A percentile compares a stretch with the other conserved stretches of the same genome.
Conservation (phyloP, 768 basidiomycete species). For the Lentinula lateritia region DNA sequence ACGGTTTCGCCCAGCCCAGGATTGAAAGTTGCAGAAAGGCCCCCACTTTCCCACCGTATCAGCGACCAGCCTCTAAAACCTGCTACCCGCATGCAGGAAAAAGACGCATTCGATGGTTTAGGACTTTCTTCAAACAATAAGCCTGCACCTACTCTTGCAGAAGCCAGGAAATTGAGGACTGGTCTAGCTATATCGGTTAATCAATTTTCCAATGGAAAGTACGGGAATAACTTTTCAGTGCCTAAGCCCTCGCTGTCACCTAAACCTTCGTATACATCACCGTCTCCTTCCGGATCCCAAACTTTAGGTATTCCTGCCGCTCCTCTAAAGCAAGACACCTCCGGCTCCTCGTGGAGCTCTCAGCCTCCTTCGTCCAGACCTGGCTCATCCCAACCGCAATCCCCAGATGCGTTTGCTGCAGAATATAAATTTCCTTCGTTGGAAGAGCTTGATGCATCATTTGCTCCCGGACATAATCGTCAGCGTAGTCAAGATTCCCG, state of each 20-base stretch:
- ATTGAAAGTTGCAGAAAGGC: neutral
- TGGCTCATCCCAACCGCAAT: conserved; percentile 23
- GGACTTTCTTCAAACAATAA: conserved; percentile 43
- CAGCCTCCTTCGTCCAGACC: conserved; percentile 24
- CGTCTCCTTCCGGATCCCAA: conserved; percentile 20
- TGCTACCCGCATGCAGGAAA: conserved; percentile 26
- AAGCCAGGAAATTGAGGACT: conserved; percentile 67
- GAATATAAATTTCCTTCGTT: conserved; percentile 85
- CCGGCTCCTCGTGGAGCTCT: conserved; percentile 26
- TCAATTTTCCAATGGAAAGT: conserved; percentile 11
- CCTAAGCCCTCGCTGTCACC: conserved; percentile 10
- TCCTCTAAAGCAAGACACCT: conserved; percentile 18
- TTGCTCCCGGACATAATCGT: conserved; percentile 17
- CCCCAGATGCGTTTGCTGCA: conserved; percentile 37
- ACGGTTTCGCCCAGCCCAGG: conserved; percentile 11
- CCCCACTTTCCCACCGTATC: conserved; percentile 20
- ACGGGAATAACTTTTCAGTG: conserved; percentile 7
- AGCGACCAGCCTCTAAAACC: conserved; percentile 19
- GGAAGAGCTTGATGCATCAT: conserved; percentile 70
- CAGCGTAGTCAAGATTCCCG: conserved; percentile 8
- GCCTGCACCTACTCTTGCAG: conserved; percentile 64
- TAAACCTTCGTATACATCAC: conserved; percentile 10
- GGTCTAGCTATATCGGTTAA: conserved; percentile 45
- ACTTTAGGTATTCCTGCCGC: conserved; percentile 25
- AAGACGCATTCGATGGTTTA: conserved; percentile 78